These are phyloP conservation scores for Agrocybe praecox DNA, from an alignment of 768 basidiomycete species.

Conservation along the genomic window DNA sequence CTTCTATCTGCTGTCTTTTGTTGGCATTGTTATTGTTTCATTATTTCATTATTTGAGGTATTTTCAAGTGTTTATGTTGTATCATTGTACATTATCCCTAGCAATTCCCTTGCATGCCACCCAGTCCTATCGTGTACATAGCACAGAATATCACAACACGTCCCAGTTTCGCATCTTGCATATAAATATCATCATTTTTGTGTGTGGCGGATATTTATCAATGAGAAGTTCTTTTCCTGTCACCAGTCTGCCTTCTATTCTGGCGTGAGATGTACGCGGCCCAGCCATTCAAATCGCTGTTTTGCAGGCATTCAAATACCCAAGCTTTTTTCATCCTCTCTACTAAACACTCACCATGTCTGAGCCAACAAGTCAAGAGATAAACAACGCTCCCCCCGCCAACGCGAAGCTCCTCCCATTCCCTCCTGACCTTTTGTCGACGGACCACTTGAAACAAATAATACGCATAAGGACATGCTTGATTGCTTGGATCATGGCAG, in stretches of 20 bases:
- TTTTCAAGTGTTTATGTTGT: slow-evolving; percentile 18
- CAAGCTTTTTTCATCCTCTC: background rate
- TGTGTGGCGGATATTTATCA: background rate
- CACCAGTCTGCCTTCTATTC: background rate
- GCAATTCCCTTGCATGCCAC: slow-evolving; percentile 1
- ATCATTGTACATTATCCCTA: slow-evolving; percentile 25
- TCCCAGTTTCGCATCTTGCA: background rate
- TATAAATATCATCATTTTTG: background rate
- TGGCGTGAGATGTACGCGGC: background rate
- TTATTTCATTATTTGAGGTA: slow-evolving; percentile 26
- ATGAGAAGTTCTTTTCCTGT: no score
- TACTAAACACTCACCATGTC: background rate
- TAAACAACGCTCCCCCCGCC: background rate
- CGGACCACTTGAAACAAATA: slow-evolving; percentile 17
- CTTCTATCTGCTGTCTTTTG: slow-evolving; percentile 25
- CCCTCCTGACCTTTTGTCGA: slow-evolving; percentile 15
- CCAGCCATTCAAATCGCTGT: background rate
- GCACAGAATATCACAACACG: background rate
- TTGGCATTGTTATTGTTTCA: slow-evolving; percentile 39
- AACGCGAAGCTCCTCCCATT: slow-evolving; percentile 13
- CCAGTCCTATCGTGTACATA: background rate
- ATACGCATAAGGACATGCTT: slow-evolving; percentile 19
- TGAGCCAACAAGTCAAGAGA: background rate
- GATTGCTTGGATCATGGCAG: slow-evolving; percentile 17
- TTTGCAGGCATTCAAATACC: background rate